Evolutionary conservation across 2,329 filamentous ascomycete genomes (phyloP).

Genomic region (Metarhizium humberi): DNA sequence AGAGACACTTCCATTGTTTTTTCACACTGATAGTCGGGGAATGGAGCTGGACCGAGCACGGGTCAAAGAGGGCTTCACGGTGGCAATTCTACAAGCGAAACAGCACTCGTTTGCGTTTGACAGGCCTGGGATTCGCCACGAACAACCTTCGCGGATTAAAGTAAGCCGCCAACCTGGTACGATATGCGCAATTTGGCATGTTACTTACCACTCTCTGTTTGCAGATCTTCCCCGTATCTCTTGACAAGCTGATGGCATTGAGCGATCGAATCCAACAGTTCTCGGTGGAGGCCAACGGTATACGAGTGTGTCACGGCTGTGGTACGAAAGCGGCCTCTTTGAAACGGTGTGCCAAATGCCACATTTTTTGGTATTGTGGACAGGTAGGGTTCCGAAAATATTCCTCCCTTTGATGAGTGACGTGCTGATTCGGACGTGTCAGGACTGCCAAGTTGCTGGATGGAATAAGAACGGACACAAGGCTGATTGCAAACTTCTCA

Average conservation of each 20-base stretch:
- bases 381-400: not conserved
- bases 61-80: not conserved
- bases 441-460: not conserved
- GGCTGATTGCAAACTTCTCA: not conserved
- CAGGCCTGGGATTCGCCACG: not conserved
- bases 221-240: not conserved
- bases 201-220: no score
- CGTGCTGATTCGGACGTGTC: not conserved
- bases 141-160: not conserved
- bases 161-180: not conserved
- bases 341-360: not conserved
- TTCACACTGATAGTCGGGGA: not conserved
- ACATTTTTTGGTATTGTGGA: not conserved
- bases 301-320: not conserved
- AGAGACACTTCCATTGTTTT: not conserved
- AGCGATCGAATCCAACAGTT: not conserved
- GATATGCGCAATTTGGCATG: no score
- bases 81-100: not conserved
- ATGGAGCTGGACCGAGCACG: not conserved
- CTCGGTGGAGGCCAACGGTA: not conserved
- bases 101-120: not conserved
- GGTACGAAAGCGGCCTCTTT: not conserved
- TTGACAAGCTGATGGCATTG: not conserved
- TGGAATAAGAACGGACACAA: not conserved
- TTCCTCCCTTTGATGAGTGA: not conserved